Conservation (phyloP, 2,329 filamentous ascomycete genomes). For the Ascosphaera pollenicola region DNA sequence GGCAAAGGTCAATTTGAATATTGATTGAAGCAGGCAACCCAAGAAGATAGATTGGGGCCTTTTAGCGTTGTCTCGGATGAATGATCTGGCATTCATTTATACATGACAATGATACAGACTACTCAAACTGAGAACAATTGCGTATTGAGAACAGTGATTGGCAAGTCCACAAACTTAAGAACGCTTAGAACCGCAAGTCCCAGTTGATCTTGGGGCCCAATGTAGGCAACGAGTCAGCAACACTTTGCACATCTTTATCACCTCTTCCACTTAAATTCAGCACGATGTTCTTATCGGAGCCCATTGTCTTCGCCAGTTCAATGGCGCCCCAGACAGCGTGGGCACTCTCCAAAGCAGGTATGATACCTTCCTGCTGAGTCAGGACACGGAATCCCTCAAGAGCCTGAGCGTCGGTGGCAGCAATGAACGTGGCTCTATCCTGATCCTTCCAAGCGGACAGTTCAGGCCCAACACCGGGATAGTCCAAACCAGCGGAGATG, state of each 20-base stretch:
- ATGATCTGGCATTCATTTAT: too few relatives aligned
- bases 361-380: constrained; percentile 81
- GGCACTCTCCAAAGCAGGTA: constrained; percentile 80
- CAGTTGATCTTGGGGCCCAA: constrained; percentile 72
- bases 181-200: constrained; percentile 34
- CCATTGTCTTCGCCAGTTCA: constrained; percentile 81
- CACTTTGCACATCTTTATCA: constrained; percentile 97
- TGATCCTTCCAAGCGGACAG: constrained; percentile 83
- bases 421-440: constrained; percentile 66
- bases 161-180: neutral
- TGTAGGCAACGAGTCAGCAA: constrained; percentile 78
- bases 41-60: too few relatives aligned
- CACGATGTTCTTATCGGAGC: constrained; percentile 69
- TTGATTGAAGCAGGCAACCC: too few relatives aligned
- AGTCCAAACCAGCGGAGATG: constrained; percentile 87
- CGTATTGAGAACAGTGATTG: too few relatives aligned
- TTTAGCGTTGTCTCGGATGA: too few relatives aligned
- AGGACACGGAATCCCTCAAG: constrained; percentile 71
- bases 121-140: too few relatives aligned
- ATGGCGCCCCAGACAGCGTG: constrained; percentile 82
- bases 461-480: constrained; percentile 90
- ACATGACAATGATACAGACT: too few relatives aligned
- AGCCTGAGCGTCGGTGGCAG: constrained; percentile 77
- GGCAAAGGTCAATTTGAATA: too few relatives aligned
- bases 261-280: constrained; percentile 85